These are phyloP conservation scores for Pleurotus eryngii DNA, from an alignment of 768 basidiomycete species.

Conservation along the genomic window DNA sequence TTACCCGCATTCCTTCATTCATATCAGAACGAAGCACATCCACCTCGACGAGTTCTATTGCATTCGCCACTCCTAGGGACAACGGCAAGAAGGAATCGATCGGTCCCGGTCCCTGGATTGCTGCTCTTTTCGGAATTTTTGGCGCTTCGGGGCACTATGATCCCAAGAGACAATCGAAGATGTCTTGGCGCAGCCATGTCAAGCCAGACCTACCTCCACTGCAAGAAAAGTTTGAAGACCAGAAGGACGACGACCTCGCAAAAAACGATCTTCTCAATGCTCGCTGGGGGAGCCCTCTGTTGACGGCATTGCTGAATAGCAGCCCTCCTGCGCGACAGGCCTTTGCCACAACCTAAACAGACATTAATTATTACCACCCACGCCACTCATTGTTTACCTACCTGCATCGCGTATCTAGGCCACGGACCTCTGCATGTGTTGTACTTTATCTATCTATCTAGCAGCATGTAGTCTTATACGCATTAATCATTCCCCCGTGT, in stretches of 20 bases:
- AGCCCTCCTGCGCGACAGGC: neutral
- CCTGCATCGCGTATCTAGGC: too few species aligned
- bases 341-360: too few species aligned
- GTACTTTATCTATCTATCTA: too few species aligned
- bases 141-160: neutral
- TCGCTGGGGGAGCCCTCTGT: neutral
- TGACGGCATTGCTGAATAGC: neutral
- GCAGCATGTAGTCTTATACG: too few species aligned
- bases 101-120: neutral
- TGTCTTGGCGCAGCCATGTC: neutral
- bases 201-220: neutral
- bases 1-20: neutral
- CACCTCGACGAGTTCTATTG: slow-evolving; percentile 6
- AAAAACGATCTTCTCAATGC: neutral
- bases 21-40: slow-evolving; percentile 2
- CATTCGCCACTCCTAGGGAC: neutral
- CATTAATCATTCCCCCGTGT: too few species aligned
- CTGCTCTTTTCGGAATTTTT: neutral
- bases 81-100: neutral
- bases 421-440: too few species aligned
- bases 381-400: too few species aligned
- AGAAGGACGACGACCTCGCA: neutral
- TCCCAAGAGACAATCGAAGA: neutral
- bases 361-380: too few species aligned
- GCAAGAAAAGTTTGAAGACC: neutral